Evolutionary conservation across 2,329 filamentous ascomycete species (phyloP).

Genomic region (Lasiodiplodia hormozganensis): DNA sequence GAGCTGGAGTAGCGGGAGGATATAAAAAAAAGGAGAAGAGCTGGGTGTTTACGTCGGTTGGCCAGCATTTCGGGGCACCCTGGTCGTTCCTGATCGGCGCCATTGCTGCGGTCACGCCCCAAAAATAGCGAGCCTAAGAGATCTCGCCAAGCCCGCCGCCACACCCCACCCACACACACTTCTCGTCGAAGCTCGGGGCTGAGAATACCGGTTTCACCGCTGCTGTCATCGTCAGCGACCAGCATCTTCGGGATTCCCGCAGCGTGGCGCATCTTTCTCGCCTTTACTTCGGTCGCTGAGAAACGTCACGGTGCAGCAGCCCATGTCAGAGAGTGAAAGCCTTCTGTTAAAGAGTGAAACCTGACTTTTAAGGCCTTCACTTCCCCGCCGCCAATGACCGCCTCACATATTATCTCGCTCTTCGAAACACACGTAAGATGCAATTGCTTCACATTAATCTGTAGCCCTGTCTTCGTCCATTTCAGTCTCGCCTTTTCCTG

Average conservation of each 20-base stretch:
- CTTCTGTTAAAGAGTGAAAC: not conserved
- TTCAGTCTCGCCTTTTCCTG: not conserved
- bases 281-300: not conserved
- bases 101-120: constrained; percentile 6
- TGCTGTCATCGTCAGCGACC: not conserved
- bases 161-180: not conserved
- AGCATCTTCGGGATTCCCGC: not conserved
- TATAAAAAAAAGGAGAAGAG: not conserved
- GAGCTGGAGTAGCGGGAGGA: not conserved
- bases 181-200: not conserved
- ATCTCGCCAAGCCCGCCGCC: constrained; percentile 18
- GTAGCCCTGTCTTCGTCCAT: not conserved
- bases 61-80: constrained; percentile 2
- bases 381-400: not conserved
- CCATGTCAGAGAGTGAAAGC: no score
- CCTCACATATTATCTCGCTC: not conserved
- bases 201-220: not conserved
- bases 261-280: not conserved
- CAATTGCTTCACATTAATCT: not conserved
- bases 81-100: constrained; percentile 20
- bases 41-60: constrained; percentile 17
- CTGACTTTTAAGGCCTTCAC: not conserved
- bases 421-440: not conserved
- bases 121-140: constrained; percentile 20
- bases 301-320: no score